phyloP scores from a whole-genome alignment of 352 stramenopile species.

The Saprolegnia parasitica region DNA sequence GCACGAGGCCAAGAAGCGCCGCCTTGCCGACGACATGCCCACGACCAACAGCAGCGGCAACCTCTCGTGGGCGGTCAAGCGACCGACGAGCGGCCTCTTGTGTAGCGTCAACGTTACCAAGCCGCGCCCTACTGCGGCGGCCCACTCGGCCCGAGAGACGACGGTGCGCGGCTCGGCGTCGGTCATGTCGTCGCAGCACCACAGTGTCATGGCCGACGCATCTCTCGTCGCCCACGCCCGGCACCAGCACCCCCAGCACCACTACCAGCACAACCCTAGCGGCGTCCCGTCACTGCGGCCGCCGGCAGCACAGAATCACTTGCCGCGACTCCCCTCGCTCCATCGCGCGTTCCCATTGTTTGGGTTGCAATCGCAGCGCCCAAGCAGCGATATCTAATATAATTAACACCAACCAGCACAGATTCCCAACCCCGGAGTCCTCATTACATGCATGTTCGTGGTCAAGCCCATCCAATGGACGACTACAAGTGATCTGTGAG shows the following conservation, averaged over 20 bases:
- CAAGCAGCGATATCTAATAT: conserved; percentile 8
- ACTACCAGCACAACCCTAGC: neutral
- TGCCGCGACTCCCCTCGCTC: conserved; percentile 17
- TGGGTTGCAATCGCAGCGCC: conserved; percentile 21
- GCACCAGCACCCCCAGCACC: neutral
- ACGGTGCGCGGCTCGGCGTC: neutral
- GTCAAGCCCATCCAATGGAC: too few relatives aligned
- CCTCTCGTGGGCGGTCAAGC: neutral
- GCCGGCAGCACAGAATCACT: neutral
- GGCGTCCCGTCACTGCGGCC: conserved; percentile 22
- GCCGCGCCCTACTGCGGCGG: neutral
- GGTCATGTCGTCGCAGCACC: neutral
- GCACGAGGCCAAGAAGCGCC: conserved; percentile 20
- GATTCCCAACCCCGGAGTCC: neutral
- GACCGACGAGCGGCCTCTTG: neutral
- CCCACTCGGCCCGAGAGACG: neutral
- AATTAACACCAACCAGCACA: conserved; percentile 5
- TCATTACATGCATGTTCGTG: neutral
- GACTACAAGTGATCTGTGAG: conserved; percentile 18
- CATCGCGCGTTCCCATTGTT: conserved; percentile 25
- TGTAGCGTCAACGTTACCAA: conserved; percentile 25
- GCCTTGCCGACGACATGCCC: neutral
- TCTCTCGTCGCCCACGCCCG: neutral
- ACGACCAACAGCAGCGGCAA: neutral
- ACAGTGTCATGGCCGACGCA: neutral